phyloP scores from a whole-genome alignment of 179 eudicot species.

The Gypsophila paniculata region DNA sequence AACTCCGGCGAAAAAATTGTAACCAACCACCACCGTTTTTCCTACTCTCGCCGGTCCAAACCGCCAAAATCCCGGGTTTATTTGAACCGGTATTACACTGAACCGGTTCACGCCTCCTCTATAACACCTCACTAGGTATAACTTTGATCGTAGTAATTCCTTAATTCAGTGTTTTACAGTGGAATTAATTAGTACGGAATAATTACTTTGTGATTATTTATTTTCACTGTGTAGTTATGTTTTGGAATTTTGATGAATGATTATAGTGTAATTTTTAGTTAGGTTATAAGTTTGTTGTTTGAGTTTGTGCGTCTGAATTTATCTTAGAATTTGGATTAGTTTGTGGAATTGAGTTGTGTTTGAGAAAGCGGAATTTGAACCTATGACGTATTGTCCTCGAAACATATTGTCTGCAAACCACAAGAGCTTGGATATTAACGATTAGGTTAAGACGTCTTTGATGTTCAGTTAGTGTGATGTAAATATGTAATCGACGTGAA shows the following conservation, averaged over 20 bases:
- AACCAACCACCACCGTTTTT: slow-evolving; percentile 27
- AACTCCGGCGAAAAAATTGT: not conserved
- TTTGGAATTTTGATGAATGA: not conserved
- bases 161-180: not conserved
- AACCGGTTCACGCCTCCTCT: slow-evolving; percentile 84
- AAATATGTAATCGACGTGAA: not conserved
- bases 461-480: not conserved
- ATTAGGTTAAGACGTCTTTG: too few species aligned
- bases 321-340: not conserved
- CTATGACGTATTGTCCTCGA: too few species aligned
- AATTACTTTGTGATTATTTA: not conserved
- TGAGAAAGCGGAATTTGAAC: too few species aligned
- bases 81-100: slow-evolving; percentile 10
- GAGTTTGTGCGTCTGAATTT: not conserved
- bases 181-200: not conserved
- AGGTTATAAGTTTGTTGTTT: not conserved
- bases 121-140: slow-evolving; percentile 64
- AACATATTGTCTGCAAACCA: too few species aligned
- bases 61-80: slow-evolving; percentile 61
- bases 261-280: not conserved
- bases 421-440: too few species aligned
- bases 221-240: not conserved
- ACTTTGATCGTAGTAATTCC: not conserved
- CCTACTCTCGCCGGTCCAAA: slow-evolving; percentile 91
- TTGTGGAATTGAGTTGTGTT: not conserved